These are phyloP conservation scores for Trifolium repens DNA, from an alignment of 306 rosid genomes.

Conservation along the genomic window DNA sequence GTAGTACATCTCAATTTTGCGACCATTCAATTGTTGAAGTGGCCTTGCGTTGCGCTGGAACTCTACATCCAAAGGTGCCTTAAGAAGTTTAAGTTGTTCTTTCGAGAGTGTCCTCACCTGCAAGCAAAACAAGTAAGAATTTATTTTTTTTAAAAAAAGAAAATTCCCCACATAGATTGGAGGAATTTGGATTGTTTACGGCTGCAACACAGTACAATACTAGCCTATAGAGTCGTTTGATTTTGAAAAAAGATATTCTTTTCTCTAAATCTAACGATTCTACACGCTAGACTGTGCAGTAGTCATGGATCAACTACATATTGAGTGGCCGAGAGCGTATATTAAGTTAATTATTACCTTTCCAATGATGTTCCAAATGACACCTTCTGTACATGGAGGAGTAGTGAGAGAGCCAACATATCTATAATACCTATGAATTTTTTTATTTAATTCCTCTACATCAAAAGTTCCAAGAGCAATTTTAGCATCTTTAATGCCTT, in stretches of 20 bases:
- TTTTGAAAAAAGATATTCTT: neutral
- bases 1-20: slow-evolving; percentile 51
- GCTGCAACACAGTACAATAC: neutral
- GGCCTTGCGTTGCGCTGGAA: slow-evolving; percentile 78
- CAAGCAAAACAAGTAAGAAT: neutral
- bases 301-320: too few relatives aligned
- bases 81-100: slow-evolving; percentile 60
- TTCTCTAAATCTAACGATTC: neutral
- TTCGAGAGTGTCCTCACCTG: slow-evolving; percentile 70
- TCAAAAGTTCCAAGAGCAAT: slow-evolving; percentile 55
- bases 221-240: neutral
- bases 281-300: neutral
- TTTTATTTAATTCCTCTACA: slow-evolving; percentile 45
- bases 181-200: neutral
- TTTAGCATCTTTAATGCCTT: slow-evolving; percentile 43
- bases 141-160: too few relatives aligned
- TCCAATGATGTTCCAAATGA: slow-evolving; percentile 73
- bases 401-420: slow-evolving; percentile 83
- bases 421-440: slow-evolving; percentile 59
- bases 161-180: neutral
- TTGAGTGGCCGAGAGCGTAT: neutral
- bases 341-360: slow-evolving; percentile 48
- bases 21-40: slow-evolving; percentile 66
- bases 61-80: slow-evolving; percentile 54
- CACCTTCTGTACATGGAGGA: slow-evolving; percentile 83